These are phyloP conservation scores for Cavenderia fasciculata DNA, from an alignment of 78 protist species.

Conservation along the genomic window DNA sequence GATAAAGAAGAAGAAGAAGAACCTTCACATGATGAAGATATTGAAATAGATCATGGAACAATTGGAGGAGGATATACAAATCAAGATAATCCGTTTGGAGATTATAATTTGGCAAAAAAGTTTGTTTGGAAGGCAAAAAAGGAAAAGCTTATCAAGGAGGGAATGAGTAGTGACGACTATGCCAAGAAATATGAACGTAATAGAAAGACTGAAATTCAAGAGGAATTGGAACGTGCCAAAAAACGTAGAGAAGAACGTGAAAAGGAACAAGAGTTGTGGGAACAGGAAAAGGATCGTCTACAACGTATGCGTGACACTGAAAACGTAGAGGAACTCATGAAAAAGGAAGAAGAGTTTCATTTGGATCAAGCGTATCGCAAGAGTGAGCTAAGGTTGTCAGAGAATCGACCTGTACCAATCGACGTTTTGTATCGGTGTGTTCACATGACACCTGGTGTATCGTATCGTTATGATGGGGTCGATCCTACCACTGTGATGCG, in stretches of 20 bases:
- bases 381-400: slow-evolving; percentile 31
- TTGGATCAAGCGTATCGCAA: slow-evolving; percentile 67
- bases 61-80: slow-evolving; percentile 87
- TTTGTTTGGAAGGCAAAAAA: slow-evolving; percentile 93
- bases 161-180: slow-evolving; percentile 35
- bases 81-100: slow-evolving; percentile 88
- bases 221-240: slow-evolving; percentile 86
- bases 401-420: slow-evolving; percentile 65
- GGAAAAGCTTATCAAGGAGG: slow-evolving; percentile 17
- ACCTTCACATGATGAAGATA: not conserved
- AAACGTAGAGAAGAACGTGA: slow-evolving; percentile 88
- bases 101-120: slow-evolving; percentile 76
- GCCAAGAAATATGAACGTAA: not conserved
- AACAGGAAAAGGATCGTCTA: slow-evolving; percentile 76
- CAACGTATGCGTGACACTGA: slow-evolving; percentile 67
- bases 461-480: too few species aligned
- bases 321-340: slow-evolving; percentile 71
- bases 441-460: too few species aligned
- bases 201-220: slow-evolving; percentile 33
- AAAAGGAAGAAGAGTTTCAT: slow-evolving; percentile 91
- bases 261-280: slow-evolving; percentile 78
- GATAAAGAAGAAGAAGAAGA: slow-evolving; percentile 52
- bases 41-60: not conserved
- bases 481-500: slow-evolving; percentile 17
- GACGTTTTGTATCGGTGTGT: slow-evolving; percentile 53